Evolutionary conservation across 352 stramenopile species (phyloP).

Genomic region (Globisporangium acanthophoron): DNA sequence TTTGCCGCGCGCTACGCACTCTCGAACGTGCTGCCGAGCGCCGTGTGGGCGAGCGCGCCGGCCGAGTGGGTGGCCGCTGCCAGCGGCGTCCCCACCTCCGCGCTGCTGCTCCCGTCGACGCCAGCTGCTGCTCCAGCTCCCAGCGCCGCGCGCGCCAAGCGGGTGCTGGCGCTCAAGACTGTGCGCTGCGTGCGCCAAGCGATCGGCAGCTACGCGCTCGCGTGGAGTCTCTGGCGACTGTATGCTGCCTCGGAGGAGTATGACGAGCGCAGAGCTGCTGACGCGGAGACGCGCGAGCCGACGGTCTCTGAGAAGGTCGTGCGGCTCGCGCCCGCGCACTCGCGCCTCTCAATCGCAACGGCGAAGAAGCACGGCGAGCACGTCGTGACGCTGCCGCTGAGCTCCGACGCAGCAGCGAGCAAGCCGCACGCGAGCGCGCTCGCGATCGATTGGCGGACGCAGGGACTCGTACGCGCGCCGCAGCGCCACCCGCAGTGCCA

Average conservation of each 20-base stretch:
- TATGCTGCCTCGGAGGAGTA: neutral
- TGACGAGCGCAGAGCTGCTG: neutral
- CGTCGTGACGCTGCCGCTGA: slow-evolving; percentile 19
- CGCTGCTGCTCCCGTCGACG: slow-evolving; percentile 19
- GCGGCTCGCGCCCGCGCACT: slow-evolving; percentile 35
- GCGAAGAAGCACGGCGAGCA: slow-evolving; percentile 40
- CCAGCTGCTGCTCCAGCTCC: neutral
- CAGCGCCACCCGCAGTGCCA: neutral
- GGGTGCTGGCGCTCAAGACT: slow-evolving; percentile 37
- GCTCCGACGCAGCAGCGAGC: neutral
- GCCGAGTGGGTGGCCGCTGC: slow-evolving; percentile 39
- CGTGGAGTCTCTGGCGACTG: slow-evolving; percentile 44
- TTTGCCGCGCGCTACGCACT: slow-evolving; percentile 56
- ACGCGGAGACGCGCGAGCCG: neutral
- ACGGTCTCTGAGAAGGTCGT: slow-evolving; percentile 32
- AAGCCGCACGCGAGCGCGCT: slow-evolving; percentile 6
- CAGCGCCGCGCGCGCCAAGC: slow-evolving; percentile 17
- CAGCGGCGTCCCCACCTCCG: slow-evolving; percentile 21
- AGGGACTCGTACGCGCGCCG: neutral
- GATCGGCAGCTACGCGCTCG: slow-evolving; percentile 56
- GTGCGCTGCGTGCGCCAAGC: slow-evolving; percentile 42
- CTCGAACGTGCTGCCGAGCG: slow-evolving; percentile 55
- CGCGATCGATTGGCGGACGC: slow-evolving; percentile 9
- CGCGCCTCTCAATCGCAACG: slow-evolving; percentile 36
- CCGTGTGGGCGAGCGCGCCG: slow-evolving; percentile 50